Base-by-base conservation (phyloP, 1,284 basidiomycete genomes). In the Pseudomicrostroma phylloplanum region DNA sequence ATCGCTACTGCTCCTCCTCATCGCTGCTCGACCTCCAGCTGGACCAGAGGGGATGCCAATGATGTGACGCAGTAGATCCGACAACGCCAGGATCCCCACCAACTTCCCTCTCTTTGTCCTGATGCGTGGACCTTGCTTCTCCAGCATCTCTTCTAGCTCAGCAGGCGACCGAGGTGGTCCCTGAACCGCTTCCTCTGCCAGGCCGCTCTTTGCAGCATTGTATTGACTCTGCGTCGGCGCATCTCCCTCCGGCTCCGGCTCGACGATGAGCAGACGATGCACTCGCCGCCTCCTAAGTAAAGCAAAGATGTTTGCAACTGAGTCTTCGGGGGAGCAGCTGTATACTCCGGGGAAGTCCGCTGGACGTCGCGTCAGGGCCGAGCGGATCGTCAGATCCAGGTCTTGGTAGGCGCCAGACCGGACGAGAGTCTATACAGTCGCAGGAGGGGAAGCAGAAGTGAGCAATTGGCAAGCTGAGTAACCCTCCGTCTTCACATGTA, bases 311-410 rank as follows among this genome's bases (percentile, higher is more conserved):
- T 91, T 92, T 0, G 90, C 90, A n/a, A 98, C 82, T 0, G 92
- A 92, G 78, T 98, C 94, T 7, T 88, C 86, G 0, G 91, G 91
- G 0, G 90, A 91, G 78, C 96, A 98, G 21, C 94, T 91, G 64
- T 96, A 91, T 1, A 98, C 92, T 15, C 96, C 96, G 8, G 90
- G 88, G 79, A 97, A 98, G 80, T 98, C 96, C 88, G 89, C 68
- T 2, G 76, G 68, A 6, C 96, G 87, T 73, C 94, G 89, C 67
- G 88, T 89, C 58, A 99, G 84, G 0, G 96, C 96, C 80, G 94
- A 90, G 19, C 87, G 87, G 70, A 99, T 92, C n/a, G 90, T 97
- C 57, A 96, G 83, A 80, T 97, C 94, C 2, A 99, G 85, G 2
- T 90, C 88, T 75, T 93, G 90, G 80, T 97, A 98, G 7, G 89